Base-by-base conservation (phyloP, 148 eudicot species). In the Rhododendron mucronatum region DNA sequence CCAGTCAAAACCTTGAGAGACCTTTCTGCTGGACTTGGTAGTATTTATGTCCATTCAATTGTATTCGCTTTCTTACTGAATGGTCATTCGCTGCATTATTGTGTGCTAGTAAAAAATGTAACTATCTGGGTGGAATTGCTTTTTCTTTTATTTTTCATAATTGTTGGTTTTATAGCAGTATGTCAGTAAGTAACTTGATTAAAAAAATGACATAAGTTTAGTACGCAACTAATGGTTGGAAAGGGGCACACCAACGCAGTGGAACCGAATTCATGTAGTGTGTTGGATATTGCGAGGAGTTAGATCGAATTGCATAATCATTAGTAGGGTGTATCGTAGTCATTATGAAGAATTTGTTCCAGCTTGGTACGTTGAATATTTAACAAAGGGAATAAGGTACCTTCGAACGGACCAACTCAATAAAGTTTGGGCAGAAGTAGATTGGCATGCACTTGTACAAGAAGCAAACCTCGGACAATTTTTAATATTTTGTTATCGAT, bases 11-110 rank as follows among this genome's bases (percentile, higher is more conserved):
- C 41, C 41, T 39, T 39, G 4, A 39, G 41, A 39, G 41, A 39
- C 41, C 41, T 96, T 89, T 96, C 99, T 82, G 98, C 98, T 87
- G 99, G 97, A 88, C 98, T 95, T 82, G 98, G 99, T 96, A 92
- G 50, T 48, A 55, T 78, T 74, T 82, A 67, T 73, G 47, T 80
- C 74, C 28, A 79, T 3, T 84, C 41, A 69, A 75, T 82, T 9
- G 23, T 44, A 47, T 50, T 69, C 78, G 4, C 41, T 37, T 74
- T 86, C 30, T 67, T 57, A 53, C 50, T 75, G 33, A 30, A 23
- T 53, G 28, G 28, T 74, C 37, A 33, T 20, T 10, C 16, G 30
- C 30, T 55, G 47, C 84, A 61, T 82, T 15, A 1, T 83, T 83
- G 76, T 23, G 0, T 83, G 39, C 61, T 75, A 11, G 44, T 28